Conservation (phyloP, 331 rosid species). For the Pyrus hybrid region DNA sequence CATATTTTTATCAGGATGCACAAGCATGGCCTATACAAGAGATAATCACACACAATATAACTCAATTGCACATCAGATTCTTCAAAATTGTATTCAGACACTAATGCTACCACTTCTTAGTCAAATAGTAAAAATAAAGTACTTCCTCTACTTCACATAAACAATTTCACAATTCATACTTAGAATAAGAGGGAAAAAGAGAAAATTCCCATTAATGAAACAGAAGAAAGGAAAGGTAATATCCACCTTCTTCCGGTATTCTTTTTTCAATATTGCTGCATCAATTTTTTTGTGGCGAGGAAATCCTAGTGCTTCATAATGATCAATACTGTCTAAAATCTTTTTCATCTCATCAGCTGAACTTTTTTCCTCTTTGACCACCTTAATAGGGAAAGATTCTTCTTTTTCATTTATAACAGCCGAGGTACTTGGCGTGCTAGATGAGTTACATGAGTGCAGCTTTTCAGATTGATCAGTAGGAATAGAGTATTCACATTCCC, state of each 20-base stretch:
- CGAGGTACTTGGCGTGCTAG: constrained; percentile 48
- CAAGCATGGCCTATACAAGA: constrained; percentile 79
- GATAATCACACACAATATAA: background rate
- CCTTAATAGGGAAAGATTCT: constrained; percentile 48
- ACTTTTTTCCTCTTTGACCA: constrained; percentile 43
- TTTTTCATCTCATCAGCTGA: constrained; percentile 82
- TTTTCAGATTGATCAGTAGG: constrained; percentile 65
- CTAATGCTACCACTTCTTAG: background rate
- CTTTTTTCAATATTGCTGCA: constrained; percentile 54
- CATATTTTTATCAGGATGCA: constrained; percentile 99
- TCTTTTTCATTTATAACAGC: constrained; percentile 38
- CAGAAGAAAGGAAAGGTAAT: background rate
- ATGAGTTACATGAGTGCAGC: constrained; percentile 65
- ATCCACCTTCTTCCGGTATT: constrained; percentile 76
- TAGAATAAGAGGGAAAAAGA: background rate
- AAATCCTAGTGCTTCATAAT: constrained; percentile 84
- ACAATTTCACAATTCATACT: background rate
- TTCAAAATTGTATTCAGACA: background rate
- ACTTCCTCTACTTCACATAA: background rate
- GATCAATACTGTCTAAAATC: constrained; percentile 60
- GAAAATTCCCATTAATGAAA: background rate
- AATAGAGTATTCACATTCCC: constrained; percentile 52
- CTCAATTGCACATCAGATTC: background rate
- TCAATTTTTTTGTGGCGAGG: constrained; percentile 72
- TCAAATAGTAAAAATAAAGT: background rate